These are phyloP conservation scores for Canna indica DNA, from an alignment of 176 grass and related monocot species.

Conservation along the genomic window DNA sequence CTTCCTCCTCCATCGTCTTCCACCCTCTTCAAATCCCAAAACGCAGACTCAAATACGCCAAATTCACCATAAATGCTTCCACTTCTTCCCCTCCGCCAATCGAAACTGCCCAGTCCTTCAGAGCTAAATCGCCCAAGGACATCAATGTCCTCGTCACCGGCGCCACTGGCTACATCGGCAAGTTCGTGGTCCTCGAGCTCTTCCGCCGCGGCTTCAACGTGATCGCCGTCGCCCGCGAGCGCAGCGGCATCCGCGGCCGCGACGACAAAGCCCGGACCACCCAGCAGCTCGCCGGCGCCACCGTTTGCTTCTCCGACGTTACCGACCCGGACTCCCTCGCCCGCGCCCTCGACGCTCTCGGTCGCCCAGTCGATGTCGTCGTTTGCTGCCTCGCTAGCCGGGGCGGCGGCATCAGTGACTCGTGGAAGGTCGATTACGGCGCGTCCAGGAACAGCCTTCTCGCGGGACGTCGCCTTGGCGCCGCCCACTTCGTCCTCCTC, in stretches of 20 bases:
- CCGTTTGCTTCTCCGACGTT: constrained; percentile 85
- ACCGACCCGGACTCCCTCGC: constrained; percentile 43
- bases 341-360: constrained; percentile 21
- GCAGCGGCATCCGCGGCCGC: constrained; percentile 59
- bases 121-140: constrained; percentile 31
- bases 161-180: constrained; percentile 78
- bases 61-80: background rate
- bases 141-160: constrained; percentile 73
- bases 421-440: constrained; percentile 76
- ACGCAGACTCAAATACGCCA: background rate
- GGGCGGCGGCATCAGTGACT: constrained; percentile 65
- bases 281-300: constrained; percentile 36
- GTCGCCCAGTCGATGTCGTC: constrained; percentile 48
- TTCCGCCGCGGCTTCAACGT: constrained; percentile 59
- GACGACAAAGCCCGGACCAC: constrained; percentile 35
- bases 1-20: constrained; percentile 9
- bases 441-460: constrained; percentile 62
- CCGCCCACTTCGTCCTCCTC: constrained; percentile 81
- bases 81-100: constrained; percentile 17
- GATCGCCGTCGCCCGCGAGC: constrained; percentile 52
- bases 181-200: constrained; percentile 68
- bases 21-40: constrained; percentile 17
- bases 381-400: constrained; percentile 94
- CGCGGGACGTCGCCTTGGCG: constrained; percentile 46
- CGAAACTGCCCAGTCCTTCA: constrained; percentile 26